A percentile compares a stretch with the other conserved stretches of the same genome.
phyloP scores from a whole-genome alignment of 768 basidiomycete species.

The Infundibulicybe gibba region DNA sequence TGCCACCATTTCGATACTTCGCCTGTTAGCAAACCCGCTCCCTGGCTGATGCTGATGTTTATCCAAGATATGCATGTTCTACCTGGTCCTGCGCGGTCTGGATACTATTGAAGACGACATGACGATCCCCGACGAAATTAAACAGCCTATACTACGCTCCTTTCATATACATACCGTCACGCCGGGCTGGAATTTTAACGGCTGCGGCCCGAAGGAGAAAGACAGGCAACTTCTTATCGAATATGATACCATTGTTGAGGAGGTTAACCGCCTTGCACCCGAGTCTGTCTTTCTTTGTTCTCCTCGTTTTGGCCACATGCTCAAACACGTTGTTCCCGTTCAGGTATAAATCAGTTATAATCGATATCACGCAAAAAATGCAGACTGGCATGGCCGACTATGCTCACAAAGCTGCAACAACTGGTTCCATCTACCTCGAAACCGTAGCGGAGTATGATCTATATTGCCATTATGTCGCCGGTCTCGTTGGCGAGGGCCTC shows the following conservation, averaged over 20 bases:
- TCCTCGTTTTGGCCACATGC: constrained; percentile 18
- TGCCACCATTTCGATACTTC: too few relatives aligned
- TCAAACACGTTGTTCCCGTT: constrained; percentile 5
- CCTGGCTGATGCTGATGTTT: constrained; percentile 1
- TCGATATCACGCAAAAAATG: constrained; percentile 86
- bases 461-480: constrained; percentile 98
- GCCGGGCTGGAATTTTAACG: constrained; percentile 85
- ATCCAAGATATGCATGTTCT: constrained; percentile 86
- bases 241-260: constrained; percentile 77
- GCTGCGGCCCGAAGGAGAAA: constrained; percentile 81
- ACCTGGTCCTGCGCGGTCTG: constrained; percentile 89
- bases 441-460: constrained; percentile 88
- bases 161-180: constrained; percentile 79
- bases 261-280: too few relatives aligned
- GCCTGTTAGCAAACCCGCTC: too few relatives aligned
- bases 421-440: constrained; percentile 65
- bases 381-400: constrained; percentile 94
- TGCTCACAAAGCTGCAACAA: constrained; percentile 75
- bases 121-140: constrained; percentile 83
- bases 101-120: constrained; percentile 99
- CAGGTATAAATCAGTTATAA: constrained; percentile 76
- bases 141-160: constrained; percentile 79
- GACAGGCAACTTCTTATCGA: constrained; percentile 83
- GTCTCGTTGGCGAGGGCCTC: constrained; percentile 94
- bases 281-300: constrained; percentile 65